phyloP scores from a whole-genome alignment of 2,329 filamentous ascomycete species.

The Colletotrichum incanum region DNA sequence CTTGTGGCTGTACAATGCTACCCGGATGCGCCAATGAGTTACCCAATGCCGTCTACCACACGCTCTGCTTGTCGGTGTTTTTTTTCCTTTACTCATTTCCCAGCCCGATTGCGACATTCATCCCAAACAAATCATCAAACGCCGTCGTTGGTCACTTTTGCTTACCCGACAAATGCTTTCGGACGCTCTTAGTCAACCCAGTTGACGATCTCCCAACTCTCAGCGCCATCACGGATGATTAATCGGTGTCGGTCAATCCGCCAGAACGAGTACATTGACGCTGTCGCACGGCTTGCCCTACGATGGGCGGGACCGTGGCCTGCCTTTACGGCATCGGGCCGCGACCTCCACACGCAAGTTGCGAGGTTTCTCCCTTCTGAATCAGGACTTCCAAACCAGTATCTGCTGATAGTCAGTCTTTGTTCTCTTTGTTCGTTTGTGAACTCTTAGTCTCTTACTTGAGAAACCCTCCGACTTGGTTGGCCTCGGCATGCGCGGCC shows the following conservation, averaged over 20 bases:
- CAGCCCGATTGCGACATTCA: constrained; percentile 33
- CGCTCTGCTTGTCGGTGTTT: constrained; percentile 16
- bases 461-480: constrained; percentile 83
- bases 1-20: constrained; percentile 29
- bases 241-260: constrained; percentile 80
- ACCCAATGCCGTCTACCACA: constrained; percentile 7
- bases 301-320: constrained; percentile 73
- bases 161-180: background rate
- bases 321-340: constrained; percentile 72
- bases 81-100: constrained; percentile 30
- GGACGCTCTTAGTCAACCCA: constrained; percentile 62
- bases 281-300: constrained; percentile 77
- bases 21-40: constrained; percentile 17
- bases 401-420: constrained; percentile 63
- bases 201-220: constrained; percentile 74
- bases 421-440: background rate
- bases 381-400: constrained; percentile 90
- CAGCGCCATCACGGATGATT: constrained; percentile 75
- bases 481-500: constrained; percentile 85
- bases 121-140: constrained; percentile 28
- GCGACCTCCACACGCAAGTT: constrained; percentile 79
- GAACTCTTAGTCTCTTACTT: constrained; percentile 66
- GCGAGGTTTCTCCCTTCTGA: constrained; percentile 82
- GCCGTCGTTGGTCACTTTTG: constrained; percentile 26
- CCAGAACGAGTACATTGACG: constrained; percentile 77